These are phyloP conservation scores for Apiospora sp. DNA, from an alignment of 2,329 filamentous ascomycete genomes.

Conservation along the genomic window DNA sequence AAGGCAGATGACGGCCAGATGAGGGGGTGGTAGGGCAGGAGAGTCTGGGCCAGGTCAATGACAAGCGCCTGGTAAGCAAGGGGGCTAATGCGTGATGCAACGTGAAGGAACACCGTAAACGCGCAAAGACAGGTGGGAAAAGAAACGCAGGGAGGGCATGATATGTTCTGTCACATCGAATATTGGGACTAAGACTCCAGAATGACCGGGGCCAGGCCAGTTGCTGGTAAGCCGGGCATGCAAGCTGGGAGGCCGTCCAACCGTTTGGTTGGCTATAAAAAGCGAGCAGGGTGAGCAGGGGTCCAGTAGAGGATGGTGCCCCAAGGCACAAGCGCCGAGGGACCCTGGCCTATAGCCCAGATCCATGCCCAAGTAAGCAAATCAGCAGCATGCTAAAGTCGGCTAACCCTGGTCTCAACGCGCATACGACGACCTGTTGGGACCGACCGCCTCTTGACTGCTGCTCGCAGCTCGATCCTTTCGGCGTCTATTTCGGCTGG, in stretches of 20 bases:
- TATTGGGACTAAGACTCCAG: conserved; percentile 16
- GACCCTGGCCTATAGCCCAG: conserved; percentile 36
- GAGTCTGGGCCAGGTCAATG: conserved; percentile 15
- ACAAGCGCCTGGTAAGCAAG: conserved; percentile 34
- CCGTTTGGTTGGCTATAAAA: conserved; percentile 49
- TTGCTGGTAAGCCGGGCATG: conserved; percentile 31
- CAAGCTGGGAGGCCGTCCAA: conserved; percentile 35
- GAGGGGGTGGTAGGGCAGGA: conserved; percentile 26
- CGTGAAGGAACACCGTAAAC: conserved; percentile 38
- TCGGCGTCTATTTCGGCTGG: conserved; percentile 8
- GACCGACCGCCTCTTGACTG: conserved; percentile 5
- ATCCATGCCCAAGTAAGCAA: conserved; percentile 37
- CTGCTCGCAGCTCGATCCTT: background rate
- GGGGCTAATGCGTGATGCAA: conserved; percentile 41
- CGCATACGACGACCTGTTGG: conserved; percentile 20
- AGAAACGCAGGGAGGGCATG: conserved; percentile 24
- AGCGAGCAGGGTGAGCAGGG: conserved; percentile 32
- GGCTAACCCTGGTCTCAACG: conserved; percentile 32
- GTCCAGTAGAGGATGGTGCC: conserved; percentile 36
- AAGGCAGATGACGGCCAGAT: conserved; percentile 16
- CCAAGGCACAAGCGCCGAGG: conserved; percentile 49
- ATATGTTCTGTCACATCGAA: conserved; percentile 25
- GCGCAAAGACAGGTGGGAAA: conserved; percentile 37
- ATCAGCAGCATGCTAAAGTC: conserved; percentile 36
- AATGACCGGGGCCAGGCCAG: conserved; percentile 18